Base-by-base conservation (phyloP, 2,329 filamentous ascomycete species). In the Paecilomyces sp. region DNA sequence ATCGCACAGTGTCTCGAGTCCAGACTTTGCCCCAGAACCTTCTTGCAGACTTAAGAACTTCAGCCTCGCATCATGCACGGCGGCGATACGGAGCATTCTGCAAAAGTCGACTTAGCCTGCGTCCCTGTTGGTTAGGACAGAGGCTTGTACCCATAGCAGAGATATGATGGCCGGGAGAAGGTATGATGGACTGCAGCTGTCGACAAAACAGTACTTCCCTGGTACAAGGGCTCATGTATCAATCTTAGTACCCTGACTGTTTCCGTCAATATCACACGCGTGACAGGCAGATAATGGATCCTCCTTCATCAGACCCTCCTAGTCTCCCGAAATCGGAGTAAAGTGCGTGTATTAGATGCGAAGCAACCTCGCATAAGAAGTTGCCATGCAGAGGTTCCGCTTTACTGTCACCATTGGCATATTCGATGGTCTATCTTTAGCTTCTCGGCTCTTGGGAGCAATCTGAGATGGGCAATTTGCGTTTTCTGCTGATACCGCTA, bases 1-100 rank as follows among this genome's bases (percentile, higher is more conserved):
- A 64, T 61, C 57, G 57, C 55, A 55, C 56, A 54, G 60, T 58
- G 54, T 57, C 53, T 53, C 15, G 51, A 53, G 51, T 53, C 51
- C 28, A 25, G 51, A 53, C 24, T 53, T 25, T 53, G 24, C 51
- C 24, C 51, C 15, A 25, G 24, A 53, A 28, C 51, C 22, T 61
- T 36, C 53, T 59, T 33, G 54, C 55, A 56, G 55, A 54, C 50
- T 54, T 55, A 54, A 58, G 58, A 24, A 60, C n/a, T 47, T 47
- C 41, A 47, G 41, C 15, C 41, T 47, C 41, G 41, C 41, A 47
- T 47, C 7, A 47, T n/a, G 15, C 41, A 47, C 36, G 7, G 15
- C n/a, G 36, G 13, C 36, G 41, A 47, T 18, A 18, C 41, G 41
- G 41, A 47, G 41, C 41, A n/a, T 47, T 28, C 25, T n/a, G 41